Conservation (phyloP, 148 eudicot genomes). For the Mesembryanthemum crystallinum region DNA sequence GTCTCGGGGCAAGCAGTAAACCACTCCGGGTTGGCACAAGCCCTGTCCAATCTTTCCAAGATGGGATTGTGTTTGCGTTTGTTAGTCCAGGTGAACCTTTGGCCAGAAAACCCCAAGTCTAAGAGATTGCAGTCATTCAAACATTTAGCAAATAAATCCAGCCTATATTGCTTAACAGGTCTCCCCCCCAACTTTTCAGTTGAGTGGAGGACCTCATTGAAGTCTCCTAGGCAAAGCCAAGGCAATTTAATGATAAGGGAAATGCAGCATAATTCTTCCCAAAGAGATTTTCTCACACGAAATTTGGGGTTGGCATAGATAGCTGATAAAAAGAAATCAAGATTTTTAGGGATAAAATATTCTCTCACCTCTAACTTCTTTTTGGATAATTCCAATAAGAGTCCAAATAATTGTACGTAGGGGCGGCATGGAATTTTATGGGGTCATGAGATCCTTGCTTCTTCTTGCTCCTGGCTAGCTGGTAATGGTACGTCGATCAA, state of each 20-base stretch:
- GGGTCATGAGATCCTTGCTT: no score
- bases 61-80: no score
- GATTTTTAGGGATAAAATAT: neutral
- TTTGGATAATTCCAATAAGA: no score
- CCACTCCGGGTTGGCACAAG: no score
- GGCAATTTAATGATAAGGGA: neutral
- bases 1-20: no score
- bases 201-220: neutral
- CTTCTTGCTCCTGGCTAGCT: no score
- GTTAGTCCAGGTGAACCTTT: neutral
- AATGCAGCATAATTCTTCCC: neutral
- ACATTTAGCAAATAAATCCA: neutral
- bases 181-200: neutral
- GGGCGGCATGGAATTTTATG: no score
- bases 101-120: neutral
- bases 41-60: no score
- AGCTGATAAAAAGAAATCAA: neutral
- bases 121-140: neutral
- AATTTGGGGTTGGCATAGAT: neutral
- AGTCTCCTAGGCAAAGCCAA: neutral
- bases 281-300: neutral
- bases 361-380: no score
- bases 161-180: neutral
- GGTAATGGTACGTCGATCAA: no score
- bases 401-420: no score